Evolutionary conservation across 73 alveolate genomes (phyloP).

Genomic region (Halteria grandinella): DNA sequence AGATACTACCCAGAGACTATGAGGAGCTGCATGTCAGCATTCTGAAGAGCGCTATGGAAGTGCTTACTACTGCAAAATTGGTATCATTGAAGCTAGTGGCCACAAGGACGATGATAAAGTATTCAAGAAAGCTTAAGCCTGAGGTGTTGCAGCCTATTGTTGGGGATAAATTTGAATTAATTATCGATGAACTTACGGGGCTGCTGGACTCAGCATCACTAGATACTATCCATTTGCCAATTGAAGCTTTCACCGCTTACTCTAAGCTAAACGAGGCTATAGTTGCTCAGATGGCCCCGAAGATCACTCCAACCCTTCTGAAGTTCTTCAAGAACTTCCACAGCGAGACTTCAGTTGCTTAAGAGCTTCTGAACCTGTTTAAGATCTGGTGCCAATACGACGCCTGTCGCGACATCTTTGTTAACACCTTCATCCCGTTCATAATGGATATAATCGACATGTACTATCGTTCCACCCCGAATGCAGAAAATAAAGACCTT

Average conservation of each 20-base stretch:
- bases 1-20: constrained; percentile 49
- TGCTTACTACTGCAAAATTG: neutral
- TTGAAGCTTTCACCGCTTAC: constrained; percentile 78
- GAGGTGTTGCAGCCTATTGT: constrained; percentile 10
- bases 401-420: constrained; percentile 62
- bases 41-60: constrained; percentile 15
- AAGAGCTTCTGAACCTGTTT: constrained; percentile 78
- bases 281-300: constrained; percentile 72
- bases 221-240: constrained; percentile 85
- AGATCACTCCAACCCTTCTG: constrained; percentile 75
- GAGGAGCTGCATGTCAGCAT: constrained; percentile 18
- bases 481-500: constrained; percentile 29
- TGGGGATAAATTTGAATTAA: neutral
- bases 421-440: constrained; percentile 82
- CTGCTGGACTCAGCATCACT: constrained; percentile 66
- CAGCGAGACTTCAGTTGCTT: constrained; percentile 73
- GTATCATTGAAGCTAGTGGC: constrained; percentile 65
- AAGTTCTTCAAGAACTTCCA: constrained; percentile 71
- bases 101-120: constrained; percentile 52
- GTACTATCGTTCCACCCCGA: constrained; percentile 27
- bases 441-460: constrained; percentile 73
- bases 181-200: constrained; percentile 65
- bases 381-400: constrained; percentile 87
- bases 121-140: constrained; percentile 53
- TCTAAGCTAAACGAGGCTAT: constrained; percentile 73